These are phyloP conservation scores for Penicillium janthinellum DNA, from an alignment of 2,329 filamentous ascomycete species.

Conservation along the genomic window DNA sequence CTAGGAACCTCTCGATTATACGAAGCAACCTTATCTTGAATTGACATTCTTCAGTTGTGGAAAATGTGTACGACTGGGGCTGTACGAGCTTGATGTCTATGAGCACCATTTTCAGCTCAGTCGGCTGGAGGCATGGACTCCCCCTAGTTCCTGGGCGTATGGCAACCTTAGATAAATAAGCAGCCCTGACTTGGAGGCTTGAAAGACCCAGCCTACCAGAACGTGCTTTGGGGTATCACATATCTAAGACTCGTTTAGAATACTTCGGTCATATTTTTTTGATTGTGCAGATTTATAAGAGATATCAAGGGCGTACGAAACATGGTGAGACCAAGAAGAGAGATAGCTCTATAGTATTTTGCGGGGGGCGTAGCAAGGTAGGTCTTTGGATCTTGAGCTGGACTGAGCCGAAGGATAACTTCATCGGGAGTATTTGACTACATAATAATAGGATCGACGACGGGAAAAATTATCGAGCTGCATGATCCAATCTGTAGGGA, in stretches of 20 bases:
- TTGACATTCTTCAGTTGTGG: no score
- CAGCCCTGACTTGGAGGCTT: slow-evolving; percentile 13
- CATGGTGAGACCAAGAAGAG: slow-evolving; percentile 17
- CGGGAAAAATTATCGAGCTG: background rate
- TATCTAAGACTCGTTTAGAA: no score
- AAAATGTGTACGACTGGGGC: slow-evolving; percentile 12
- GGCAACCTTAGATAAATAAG: background rate
- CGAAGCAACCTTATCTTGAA: no score
- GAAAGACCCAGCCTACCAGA: slow-evolving; percentile 9
- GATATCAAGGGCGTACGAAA: slow-evolving; percentile 18
- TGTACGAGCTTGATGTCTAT: slow-evolving; percentile 24
- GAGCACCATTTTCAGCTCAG: slow-evolving; percentile 16
- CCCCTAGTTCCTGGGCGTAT: slow-evolving; percentile 21
- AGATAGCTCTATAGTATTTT: slow-evolving; percentile 19
- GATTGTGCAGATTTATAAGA: no score
- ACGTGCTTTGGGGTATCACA: background rate
- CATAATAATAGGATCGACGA: background rate
- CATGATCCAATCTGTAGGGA: background rate
- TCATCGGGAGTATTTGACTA: no score
- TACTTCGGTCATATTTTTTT: no score
- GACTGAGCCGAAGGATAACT: no score
- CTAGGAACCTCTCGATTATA: slow-evolving; percentile 8
- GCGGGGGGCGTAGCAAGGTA: slow-evolving; percentile 11
- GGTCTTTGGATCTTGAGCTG: background rate
- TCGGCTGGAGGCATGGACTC: slow-evolving; percentile 17